Conservation (phyloP, 257 asterid genomes). For the Jacaranda copaia region DNA sequence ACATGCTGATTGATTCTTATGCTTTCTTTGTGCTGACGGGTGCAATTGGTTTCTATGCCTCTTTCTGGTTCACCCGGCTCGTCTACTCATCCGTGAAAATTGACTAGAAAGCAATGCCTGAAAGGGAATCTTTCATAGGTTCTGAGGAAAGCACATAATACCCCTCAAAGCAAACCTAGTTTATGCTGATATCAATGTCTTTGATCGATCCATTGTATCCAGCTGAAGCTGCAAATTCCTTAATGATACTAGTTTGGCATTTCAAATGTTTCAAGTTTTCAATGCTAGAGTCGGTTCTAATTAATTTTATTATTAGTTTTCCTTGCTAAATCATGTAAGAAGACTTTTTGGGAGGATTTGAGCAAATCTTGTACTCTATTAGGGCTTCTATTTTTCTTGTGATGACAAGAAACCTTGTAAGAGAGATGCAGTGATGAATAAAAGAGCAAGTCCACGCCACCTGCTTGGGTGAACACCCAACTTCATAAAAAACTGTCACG, state of each 20-base stretch:
- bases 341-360: conserved; percentile 37
- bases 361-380: background rate
- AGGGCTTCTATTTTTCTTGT: background rate
- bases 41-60: conserved; percentile 73
- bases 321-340: conserved; percentile 5
- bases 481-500: no score
- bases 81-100: conserved; percentile 86
- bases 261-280: conserved; percentile 8
- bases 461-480: no score
- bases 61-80: conserved; percentile 87
- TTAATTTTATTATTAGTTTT: conserved; percentile 26
- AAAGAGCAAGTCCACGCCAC: no score
- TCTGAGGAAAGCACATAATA: conserved; percentile 15
- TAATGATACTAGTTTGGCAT: conserved; percentile 27
- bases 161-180: conserved; percentile 18
- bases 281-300: conserved; percentile 9
- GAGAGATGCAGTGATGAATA: background rate
- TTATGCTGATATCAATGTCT: conserved; percentile 35
- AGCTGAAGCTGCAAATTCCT: conserved; percentile 26
- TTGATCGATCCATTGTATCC: conserved; percentile 20
- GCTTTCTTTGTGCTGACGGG: conserved; percentile 82
- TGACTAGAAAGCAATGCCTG: conserved; percentile 43
- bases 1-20: conserved; percentile 76
- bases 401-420: background rate
- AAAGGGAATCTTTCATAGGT: conserved; percentile 21